Evolutionary conservation across 176 grass and related monocot genomes (phyloP).

Genomic region (Rhynchospora tenuis): DNA sequence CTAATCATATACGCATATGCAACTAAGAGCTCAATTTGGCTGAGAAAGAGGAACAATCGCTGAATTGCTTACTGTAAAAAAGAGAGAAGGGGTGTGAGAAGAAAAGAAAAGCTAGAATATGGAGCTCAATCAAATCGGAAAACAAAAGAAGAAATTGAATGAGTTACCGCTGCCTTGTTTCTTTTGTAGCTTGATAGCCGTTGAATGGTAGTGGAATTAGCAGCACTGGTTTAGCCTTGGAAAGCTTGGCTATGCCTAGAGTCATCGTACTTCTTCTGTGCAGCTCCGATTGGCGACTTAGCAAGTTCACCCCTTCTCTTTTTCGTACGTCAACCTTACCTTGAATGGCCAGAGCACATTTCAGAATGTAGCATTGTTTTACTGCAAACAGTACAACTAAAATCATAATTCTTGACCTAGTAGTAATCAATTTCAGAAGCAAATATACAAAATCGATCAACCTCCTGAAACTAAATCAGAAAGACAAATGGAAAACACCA

Average conservation of each 20-base stretch:
- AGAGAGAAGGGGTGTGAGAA: too few relatives aligned
- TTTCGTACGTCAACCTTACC: constrained; percentile 82
- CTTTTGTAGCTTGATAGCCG: constrained; percentile 35
- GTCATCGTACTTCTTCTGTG: constrained; percentile 52
- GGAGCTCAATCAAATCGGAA: too few relatives aligned
- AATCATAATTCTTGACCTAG: too few relatives aligned
- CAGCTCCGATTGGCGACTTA: constrained; percentile 29
- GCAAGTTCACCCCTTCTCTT: constrained; percentile 49
- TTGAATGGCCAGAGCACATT: constrained; percentile 53
- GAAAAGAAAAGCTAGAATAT: too few relatives aligned
- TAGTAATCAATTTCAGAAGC: neutral
- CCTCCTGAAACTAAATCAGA: neutral
- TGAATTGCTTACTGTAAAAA: too few relatives aligned
- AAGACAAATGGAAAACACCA: neutral
- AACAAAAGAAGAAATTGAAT: too few relatives aligned
- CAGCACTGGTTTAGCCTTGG: constrained; percentile 22
- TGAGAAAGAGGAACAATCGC: too few relatives aligned
- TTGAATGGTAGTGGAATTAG: constrained; percentile 22
- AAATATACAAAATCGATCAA: neutral
- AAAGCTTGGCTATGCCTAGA: constrained; percentile 45
- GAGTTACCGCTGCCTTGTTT: too few relatives aligned
- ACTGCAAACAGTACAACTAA: neutral
- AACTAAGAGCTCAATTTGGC: too few relatives aligned
- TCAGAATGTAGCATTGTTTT: neutral
- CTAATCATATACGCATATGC: too few relatives aligned